Evolutionary conservation across 164 flowering plant species (phyloP), one percentile per base, ranked within the genome.

Genomic region (Magnolia officinalis): DNA sequence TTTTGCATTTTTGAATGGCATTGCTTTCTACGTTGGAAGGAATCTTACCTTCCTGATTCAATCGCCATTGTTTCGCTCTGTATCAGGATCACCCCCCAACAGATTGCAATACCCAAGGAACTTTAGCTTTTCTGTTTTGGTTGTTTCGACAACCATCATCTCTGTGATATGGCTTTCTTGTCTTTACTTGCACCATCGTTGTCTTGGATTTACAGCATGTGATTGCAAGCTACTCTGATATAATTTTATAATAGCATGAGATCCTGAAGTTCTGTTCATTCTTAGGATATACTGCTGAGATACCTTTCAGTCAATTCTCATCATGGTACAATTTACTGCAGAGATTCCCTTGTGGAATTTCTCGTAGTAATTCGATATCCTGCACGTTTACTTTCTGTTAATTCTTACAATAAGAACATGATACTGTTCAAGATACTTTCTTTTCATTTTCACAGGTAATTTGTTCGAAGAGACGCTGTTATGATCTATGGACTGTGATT

Each of bases 21-120:
- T 67, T 23, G 20, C 8, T 18, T 19, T 55, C 21, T 63, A 68
- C 14, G 31, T 68, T 2, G 23, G 9, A 24, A 55, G 31, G 64
- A 55, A 59, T 21, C 63, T 71, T 50, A 9, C 11, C 61, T 58
- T 75, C 31, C 50, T 18, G 63, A 13, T 67, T 64, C 21, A 64
- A 75, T 75, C 50, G 6, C 49, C n/a, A 11, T 13, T 75, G 24
- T 24, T 66, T 31, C 29, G 61, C 72, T 50, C 63, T 24, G 50
- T 29, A 18, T 68, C 68, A 31, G 76, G 73, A 58, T 70, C 65
- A 26, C 65, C 59, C 72, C 80, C 67, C 71, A 52, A 66, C 75
- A 45, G 66, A 72, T 77, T 72, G 55, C 67, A 14, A 50, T 21
- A 50, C 76, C 76, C 72, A 59, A 78, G 76, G 23, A 68, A 65